Percentiles rank a stretch among this genome's conserved stretches.
Evolutionary conservation across 768 basidiomycete genomes (phyloP).

Genomic region (Lentinula sp.): DNA sequence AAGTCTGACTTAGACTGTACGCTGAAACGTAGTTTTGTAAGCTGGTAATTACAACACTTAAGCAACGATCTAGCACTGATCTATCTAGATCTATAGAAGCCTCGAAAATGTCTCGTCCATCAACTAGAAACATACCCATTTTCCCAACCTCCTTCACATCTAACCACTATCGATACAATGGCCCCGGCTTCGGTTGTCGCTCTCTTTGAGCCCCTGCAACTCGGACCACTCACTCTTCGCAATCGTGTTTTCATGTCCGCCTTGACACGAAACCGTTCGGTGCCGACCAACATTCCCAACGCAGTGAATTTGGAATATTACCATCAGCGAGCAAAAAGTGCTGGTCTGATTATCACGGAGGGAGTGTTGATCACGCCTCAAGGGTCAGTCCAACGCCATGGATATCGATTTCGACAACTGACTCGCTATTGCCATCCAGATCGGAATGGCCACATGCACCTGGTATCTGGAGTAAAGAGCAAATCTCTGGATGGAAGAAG

Average conservation of each 20-base stretch:
- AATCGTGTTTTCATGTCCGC: slow-evolving; percentile 36
- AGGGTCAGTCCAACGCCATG: slow-evolving; percentile 22
- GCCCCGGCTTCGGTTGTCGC: not conserved
- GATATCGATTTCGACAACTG: not conserved
- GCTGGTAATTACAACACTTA: too few species aligned
- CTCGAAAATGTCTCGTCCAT: not conserved
- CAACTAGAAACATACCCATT: not conserved
- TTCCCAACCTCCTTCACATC: not conserved
- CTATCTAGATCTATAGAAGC: too few species aligned
- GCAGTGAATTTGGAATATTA: slow-evolving; percentile 34
- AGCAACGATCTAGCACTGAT: too few species aligned
- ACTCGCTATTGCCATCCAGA: slow-evolving; percentile 13
- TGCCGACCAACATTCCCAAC: slow-evolving; percentile 29
- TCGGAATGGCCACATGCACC: slow-evolving; percentile 39
- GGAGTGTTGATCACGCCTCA: slow-evolving; percentile 33
- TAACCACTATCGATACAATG: not conserved
- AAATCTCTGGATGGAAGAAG: slow-evolving; percentile 38
- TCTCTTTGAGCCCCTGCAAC: slow-evolving; percentile 25
- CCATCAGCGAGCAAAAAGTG: slow-evolving; percentile 29
- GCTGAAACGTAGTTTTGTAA: too few species aligned
- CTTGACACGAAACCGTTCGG: slow-evolving; percentile 34
- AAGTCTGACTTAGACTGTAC: too few species aligned
- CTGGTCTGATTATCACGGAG: slow-evolving; percentile 35
- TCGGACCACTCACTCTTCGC: slow-evolving; percentile 28
- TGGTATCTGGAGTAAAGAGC: slow-evolving; percentile 41